Evolutionary conservation across 305 asterid species (phyloP).

Genomic region (Fraxinus dipetala): DNA sequence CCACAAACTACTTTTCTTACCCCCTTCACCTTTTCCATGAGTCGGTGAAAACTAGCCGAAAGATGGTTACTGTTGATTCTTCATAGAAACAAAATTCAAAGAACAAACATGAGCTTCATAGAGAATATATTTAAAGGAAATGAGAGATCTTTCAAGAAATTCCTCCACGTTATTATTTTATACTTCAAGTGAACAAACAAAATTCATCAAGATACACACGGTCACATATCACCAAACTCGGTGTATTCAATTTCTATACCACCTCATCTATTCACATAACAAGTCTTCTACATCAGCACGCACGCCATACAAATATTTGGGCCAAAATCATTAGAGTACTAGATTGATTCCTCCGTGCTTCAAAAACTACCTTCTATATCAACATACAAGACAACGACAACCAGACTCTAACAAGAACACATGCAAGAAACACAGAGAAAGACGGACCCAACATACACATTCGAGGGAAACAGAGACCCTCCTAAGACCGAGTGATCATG

Average conservation of each 20-base stretch:
- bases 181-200: background rate
- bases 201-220: background rate
- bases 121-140: background rate
- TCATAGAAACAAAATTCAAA: background rate
- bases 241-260: conserved; percentile 40
- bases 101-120: background rate
- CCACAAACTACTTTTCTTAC: background rate
- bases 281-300: conserved; percentile 46
- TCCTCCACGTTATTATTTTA: background rate
- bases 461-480: conserved; percentile 31
- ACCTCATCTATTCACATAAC: conserved; percentile 51
- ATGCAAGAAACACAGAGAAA: conserved; percentile 32
- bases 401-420: conserved; percentile 42
- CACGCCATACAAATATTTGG: conserved; percentile 39
- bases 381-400: conserved; percentile 27
- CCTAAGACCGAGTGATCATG: conserved; percentile 67
- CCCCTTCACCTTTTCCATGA: background rate
- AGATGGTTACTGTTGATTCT: background rate
- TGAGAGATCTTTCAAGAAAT: background rate
- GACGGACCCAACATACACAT: conserved; percentile 43
- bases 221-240: background rate
- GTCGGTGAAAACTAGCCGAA: background rate
- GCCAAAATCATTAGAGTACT: conserved; percentile 38
- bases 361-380: conserved; percentile 47
- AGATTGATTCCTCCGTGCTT: conserved; percentile 35